Conservation (phyloP, 176 grass and related monocot species). For the Olyra latifolia region DNA sequence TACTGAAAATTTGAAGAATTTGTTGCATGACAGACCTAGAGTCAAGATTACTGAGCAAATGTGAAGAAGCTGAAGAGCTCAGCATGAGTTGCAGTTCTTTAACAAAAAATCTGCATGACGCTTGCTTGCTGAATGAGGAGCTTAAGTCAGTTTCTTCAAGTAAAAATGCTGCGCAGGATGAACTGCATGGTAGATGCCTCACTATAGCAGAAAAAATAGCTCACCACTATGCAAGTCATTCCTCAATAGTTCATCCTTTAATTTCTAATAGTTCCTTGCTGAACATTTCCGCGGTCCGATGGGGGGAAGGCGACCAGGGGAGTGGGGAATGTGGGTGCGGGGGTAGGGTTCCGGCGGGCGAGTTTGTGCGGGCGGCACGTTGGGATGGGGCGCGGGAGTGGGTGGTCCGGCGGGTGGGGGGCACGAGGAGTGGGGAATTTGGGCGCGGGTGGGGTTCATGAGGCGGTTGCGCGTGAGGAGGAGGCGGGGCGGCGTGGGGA, state of each 20-base stretch:
- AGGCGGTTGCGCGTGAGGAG: too few species aligned
- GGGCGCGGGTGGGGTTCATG: too few species aligned
- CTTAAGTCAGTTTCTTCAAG: slow-evolving; percentile 57
- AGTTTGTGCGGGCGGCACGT: too few species aligned
- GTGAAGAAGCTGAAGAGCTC: slow-evolving; percentile 74
- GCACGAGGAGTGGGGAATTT: too few species aligned
- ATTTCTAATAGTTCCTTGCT: slow-evolving; percentile 26
- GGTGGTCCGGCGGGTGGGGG: too few species aligned
- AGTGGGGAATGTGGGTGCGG: too few species aligned
- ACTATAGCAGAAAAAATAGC: slow-evolving; percentile 61
- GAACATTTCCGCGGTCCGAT: too few species aligned
- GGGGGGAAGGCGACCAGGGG: too few species aligned
- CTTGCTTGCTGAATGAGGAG: slow-evolving; percentile 56
- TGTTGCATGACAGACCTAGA: slow-evolving; percentile 71
- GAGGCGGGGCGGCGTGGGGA: too few species aligned
- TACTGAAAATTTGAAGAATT: slow-evolving; percentile 55
- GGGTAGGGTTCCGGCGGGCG: too few species aligned
- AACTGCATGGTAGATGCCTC: slow-evolving; percentile 64
- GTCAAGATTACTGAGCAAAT: slow-evolving; percentile 59
- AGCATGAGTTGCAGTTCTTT: slow-evolving; percentile 63
- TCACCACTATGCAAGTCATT: slow-evolving; percentile 26
- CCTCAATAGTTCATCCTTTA: slow-evolving; percentile 3
- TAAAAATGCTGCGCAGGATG: slow-evolving; percentile 48
- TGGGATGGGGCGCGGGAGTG: too few species aligned
- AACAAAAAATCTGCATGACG: slow-evolving; percentile 61